These are phyloP conservation scores for Mortierella sp. DNA, from an alignment of 371 early-diverging fungal genomes.

Conservation along the genomic window DNA sequence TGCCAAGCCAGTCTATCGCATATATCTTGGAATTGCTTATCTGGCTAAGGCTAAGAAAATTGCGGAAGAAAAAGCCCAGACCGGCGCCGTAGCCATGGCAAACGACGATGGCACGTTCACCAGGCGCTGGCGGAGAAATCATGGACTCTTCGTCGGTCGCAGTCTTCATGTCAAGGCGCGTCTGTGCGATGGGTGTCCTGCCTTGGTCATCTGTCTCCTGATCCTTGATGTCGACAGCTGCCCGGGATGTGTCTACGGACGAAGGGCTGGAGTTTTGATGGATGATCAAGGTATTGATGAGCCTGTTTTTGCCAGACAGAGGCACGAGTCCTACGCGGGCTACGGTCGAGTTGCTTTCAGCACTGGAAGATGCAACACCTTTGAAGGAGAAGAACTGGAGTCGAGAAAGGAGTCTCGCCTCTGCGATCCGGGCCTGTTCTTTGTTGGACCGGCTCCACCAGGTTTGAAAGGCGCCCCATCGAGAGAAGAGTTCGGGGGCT, in stretches of 20 bases:
- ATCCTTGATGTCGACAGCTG: slow-evolving; percentile 42
- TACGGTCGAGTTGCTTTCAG: slow-evolving; percentile 42
- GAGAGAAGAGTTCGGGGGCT: slow-evolving; percentile 47
- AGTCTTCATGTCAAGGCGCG: slow-evolving; percentile 41
- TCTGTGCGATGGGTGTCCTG: slow-evolving; percentile 54
- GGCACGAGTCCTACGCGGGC: slow-evolving; percentile 63
- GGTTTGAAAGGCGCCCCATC: slow-evolving; percentile 53
- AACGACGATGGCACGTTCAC: slow-evolving; percentile 74
- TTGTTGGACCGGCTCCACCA: slow-evolving; percentile 53
- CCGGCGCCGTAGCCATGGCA: slow-evolving; percentile 95
- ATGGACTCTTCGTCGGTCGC: slow-evolving; percentile 34
- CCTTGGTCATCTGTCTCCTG: slow-evolving; percentile 51
- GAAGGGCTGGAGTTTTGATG: slow-evolving; percentile 38
- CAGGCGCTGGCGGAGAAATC: slow-evolving; percentile 47
- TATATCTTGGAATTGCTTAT: slow-evolving; percentile 78
- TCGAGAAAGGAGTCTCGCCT: slow-evolving; percentile 52
- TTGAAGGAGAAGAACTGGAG: slow-evolving; percentile 56
- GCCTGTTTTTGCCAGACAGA: slow-evolving; percentile 51
- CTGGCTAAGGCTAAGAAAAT: slow-evolving; percentile 76
- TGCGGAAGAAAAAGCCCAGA: slow-evolving; percentile 90
- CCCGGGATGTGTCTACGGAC: slow-evolving; percentile 20
- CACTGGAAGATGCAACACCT: slow-evolving; percentile 38
- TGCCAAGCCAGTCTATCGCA: slow-evolving; percentile 92
- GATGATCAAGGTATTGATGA: slow-evolving; percentile 59
- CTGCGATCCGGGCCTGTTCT: slow-evolving; percentile 43